Conservation (phyloP, 2,329 filamentous ascomycete genomes). For the Bertia moriformis region DNA sequence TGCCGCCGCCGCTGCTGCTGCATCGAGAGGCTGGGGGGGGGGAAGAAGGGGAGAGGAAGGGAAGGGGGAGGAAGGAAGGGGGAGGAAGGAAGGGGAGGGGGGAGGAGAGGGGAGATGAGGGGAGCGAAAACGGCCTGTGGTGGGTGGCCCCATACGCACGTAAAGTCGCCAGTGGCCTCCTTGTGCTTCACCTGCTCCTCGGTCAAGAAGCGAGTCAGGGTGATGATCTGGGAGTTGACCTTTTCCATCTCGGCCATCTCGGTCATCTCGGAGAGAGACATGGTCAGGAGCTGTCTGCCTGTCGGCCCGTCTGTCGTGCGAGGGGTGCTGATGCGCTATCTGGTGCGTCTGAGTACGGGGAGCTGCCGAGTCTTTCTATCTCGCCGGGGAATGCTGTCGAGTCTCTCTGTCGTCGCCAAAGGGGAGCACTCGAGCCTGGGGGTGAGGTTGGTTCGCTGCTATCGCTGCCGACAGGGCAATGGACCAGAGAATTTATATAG, state of each 20-base stretch:
- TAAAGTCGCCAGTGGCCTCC: conserved; percentile 96
- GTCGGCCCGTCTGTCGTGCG: no score
- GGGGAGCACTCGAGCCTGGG: no score
- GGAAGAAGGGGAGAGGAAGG: neutral
- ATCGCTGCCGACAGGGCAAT: no score
- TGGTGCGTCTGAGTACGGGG: no score
- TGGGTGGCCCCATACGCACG: conserved; percentile 38
- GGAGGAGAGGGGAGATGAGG: neutral
- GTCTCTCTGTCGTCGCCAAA: no score
- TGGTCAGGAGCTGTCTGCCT: no score
- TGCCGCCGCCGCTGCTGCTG: neutral
- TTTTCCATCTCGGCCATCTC: conserved; percentile 48
- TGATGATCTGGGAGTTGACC: conserved; percentile 92
- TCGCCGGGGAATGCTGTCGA: no score
- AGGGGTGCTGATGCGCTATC: no score
- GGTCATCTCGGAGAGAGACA: conserved; percentile 25
- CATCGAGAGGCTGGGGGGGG: conserved; percentile 2
- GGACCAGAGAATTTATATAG: no score
- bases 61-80: conserved; percentile 1
- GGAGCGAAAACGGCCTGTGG: neutral
- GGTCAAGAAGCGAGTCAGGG: conserved; percentile 85
- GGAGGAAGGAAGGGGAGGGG: conserved; percentile 1
- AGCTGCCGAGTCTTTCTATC: no score
- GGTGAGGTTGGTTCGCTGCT: no score
- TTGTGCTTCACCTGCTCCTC: conserved; percentile 89